These are phyloP conservation scores for Tricholoma terreum DNA, from an alignment of 768 basidiomycete species.

Conservation along the genomic window DNA sequence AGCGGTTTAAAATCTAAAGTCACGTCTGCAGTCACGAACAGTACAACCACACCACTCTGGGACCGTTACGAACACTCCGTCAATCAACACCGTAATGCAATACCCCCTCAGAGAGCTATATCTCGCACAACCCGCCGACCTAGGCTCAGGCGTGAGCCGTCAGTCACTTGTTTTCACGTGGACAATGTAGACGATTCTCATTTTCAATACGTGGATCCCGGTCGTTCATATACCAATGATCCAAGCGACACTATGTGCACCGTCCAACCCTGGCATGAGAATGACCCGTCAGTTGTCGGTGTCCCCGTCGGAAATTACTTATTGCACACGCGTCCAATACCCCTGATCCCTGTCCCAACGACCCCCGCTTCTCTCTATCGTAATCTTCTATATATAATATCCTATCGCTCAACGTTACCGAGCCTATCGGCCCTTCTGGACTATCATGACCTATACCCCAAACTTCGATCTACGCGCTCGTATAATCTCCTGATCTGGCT, in stretches of 20 bases:
- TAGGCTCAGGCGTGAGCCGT: neutral
- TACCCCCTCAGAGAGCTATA: neutral
- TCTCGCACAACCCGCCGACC: neutral
- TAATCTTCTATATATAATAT: slow-evolving; percentile 40
- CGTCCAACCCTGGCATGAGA: slow-evolving; percentile 3
- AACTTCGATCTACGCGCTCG: slow-evolving; percentile 38
- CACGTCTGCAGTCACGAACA: neutral
- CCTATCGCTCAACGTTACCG: slow-evolving; percentile 25
- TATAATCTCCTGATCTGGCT: slow-evolving; percentile 45
- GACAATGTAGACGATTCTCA: slow-evolving; percentile 24
- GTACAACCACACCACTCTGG: neutral
- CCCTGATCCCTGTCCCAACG: slow-evolving; percentile 25
- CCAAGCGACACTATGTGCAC: neutral
- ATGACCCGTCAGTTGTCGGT: slow-evolving; percentile 11
- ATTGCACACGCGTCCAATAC: neutral
- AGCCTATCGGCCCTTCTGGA: slow-evolving; percentile 40
- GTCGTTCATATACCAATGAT: slow-evolving; percentile 9
- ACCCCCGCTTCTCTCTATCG: slow-evolving; percentile 34
- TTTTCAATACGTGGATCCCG: slow-evolving; percentile 22
- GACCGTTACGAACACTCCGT: neutral
- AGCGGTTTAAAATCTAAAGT: neutral
- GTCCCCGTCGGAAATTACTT: slow-evolving; percentile 3
- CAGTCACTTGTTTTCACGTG: slow-evolving; percentile 16
- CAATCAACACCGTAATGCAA: neutral
- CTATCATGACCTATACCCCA: slow-evolving; percentile 42